A percentile compares a stretch with the other conserved stretches of the same genome.
These are phyloP conservation scores for Filobasidium floriforme DNA, from an alignment of 768 basidiomycete species.

Conservation along the genomic window DNA sequence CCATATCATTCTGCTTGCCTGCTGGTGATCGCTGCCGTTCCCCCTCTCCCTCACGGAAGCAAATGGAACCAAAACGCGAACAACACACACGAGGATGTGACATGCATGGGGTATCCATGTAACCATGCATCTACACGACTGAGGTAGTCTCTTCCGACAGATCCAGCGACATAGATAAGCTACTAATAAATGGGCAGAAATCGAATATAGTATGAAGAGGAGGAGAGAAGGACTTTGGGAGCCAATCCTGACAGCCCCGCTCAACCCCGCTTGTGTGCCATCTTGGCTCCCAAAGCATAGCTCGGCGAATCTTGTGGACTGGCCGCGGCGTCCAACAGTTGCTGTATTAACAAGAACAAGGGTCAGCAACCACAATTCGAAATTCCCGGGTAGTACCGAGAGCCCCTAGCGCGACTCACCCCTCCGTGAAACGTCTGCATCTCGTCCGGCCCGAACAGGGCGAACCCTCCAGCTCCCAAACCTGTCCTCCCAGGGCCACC, in stretches of 20 bases:
- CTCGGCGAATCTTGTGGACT: constrained; percentile 18
- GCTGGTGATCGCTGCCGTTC: too few relatives aligned
- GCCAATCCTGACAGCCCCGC: too few relatives aligned
- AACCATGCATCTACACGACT: too few relatives aligned
- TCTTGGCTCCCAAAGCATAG: constrained; percentile 19
- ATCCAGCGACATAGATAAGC: too few relatives aligned
- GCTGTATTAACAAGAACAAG: constrained; percentile 13
- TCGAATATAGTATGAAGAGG: too few relatives aligned
- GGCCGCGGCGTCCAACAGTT: constrained; percentile 21
- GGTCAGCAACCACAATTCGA: not conserved
- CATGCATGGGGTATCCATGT: too few relatives aligned
- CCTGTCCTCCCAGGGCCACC: constrained; percentile 8
- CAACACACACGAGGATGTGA: not conserved
- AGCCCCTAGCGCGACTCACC: constrained; percentile 9
- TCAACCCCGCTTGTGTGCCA: not conserved
- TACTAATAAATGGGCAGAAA: too few relatives aligned
- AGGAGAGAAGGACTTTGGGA: too few relatives aligned
- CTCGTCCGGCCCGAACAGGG: constrained; percentile 37
- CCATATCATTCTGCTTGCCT: too few relatives aligned
- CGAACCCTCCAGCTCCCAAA: constrained; percentile 24
- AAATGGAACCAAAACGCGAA: not conserved
- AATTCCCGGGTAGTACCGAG: not conserved
- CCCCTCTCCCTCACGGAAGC: too few relatives aligned
- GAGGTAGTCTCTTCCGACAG: too few relatives aligned
- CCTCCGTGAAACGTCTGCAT: constrained; percentile 43